Evolutionary conservation across 1,284 basidiomycete genomes (phyloP).

Genomic region (Phlebopus sp.): DNA sequence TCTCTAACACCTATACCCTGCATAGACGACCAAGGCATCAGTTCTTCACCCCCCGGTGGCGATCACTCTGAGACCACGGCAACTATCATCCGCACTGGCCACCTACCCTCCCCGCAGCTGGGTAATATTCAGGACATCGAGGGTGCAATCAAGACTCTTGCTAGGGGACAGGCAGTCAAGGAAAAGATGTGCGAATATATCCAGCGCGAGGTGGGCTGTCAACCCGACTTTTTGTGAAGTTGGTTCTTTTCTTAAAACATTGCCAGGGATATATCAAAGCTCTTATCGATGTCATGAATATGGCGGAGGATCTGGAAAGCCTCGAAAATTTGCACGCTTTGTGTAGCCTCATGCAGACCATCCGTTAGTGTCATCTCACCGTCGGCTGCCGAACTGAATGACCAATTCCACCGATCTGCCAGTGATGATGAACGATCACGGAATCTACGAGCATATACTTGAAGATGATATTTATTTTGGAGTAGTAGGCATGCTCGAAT

Average conservation of each 20-base stretch:
- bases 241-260: conserved; percentile 13
- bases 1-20: conserved; percentile 13
- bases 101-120: conserved; percentile 67
- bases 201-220: conserved; percentile 58
- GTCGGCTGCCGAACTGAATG: conserved; percentile 5
- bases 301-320: conserved; percentile 91
- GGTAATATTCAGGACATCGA: conserved; percentile 77
- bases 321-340: conserved; percentile 86
- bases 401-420: conserved; percentile 15
- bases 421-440: conserved; percentile 96
- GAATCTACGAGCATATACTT: conserved; percentile 92
- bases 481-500: conserved; percentile 96
- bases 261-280: conserved; percentile 83
- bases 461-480: conserved; percentile 92
- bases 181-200: conserved; percentile 85
- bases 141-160: conserved; percentile 66
- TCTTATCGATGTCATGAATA: conserved; percentile 79
- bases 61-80: conserved; percentile 60
- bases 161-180: conserved; percentile 63
- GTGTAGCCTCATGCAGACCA: conserved; percentile 92
- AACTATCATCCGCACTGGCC: conserved; percentile 65
- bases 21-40: conserved; percentile 45
- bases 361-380: conserved; percentile 59
- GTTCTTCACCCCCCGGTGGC: conserved; percentile 57
- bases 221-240: not conserved